Evolutionary conservation across 2,329 filamentous ascomycete genomes (phyloP), one percentile per base, ranked within the genome.

Genomic region (Samsoniella hepiali): DNA sequence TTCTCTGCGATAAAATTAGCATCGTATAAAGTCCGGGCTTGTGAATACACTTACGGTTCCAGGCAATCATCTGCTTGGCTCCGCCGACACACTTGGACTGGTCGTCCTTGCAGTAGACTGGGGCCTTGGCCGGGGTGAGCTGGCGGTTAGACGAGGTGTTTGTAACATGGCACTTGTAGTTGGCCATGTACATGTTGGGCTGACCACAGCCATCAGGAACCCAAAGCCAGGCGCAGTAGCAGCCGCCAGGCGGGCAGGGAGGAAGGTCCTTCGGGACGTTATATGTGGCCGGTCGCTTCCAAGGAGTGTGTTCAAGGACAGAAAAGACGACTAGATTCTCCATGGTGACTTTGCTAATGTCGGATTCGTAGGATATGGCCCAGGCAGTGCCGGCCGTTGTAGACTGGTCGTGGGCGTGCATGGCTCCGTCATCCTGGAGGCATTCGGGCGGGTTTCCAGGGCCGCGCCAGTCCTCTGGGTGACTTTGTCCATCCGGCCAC

Each of bases 311-410:
- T 62, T 78, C 73, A 60, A 75, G 69, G 1, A 81, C 78, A 0
- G 77, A 77, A 65, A 84, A 83, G 4, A 84, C 79, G 2, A 79
- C 79, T n/a, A 83, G 72, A 66, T 83, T 82, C 53, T 82, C 78
- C 72, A 81, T 78, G 3, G 75, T 80, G 3, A 83, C 80, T 34
- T 78, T 73, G 50, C 70, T 69, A 27, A 82, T 68, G n/a, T 83
- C 77, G 8, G 73, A 74, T 63, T 81, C 72, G 65, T 84, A 83
- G 31, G 77, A 79, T 59, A 84, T 84, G 0, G 81, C 81, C 68
- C 76, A 82, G 0, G 81, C 81, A 0, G 79, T 81, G 3, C 79
- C 81, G 10, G 76, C 78, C 3, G 79, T 74, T 22, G 70, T 75
- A 29, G 74, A 74, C 65, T 78, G 69, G 64, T 79, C 79, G 54